Conservation (phyloP, 2,329 filamentous ascomycete species). For the Diaporthe ilicicola region DNA sequence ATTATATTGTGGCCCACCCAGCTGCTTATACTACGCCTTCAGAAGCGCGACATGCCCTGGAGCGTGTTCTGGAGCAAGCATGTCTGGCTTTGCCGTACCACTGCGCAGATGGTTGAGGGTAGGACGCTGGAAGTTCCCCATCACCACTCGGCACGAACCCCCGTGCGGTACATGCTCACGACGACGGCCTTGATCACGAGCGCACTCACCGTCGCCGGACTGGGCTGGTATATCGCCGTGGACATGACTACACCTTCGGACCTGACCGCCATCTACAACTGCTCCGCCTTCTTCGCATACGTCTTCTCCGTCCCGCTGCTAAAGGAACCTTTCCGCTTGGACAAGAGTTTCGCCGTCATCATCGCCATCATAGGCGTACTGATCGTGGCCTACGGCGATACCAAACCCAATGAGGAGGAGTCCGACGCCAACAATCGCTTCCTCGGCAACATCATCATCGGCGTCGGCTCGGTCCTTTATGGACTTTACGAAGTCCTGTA, state of each 20-base stretch:
- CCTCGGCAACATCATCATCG: conserved; percentile 91
- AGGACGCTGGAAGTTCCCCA: conserved; percentile 74
- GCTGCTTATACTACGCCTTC: conserved; percentile 79
- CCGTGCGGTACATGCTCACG: conserved; percentile 75
- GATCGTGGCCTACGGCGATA: conserved; percentile 93
- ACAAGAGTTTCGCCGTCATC: conserved; percentile 86
- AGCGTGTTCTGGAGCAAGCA: conserved; percentile 81
- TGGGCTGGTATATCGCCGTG: conserved; percentile 96
- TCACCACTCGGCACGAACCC: conserved; percentile 48
- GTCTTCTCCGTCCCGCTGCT: conserved; percentile 93
- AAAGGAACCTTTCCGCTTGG: conserved; percentile 81
- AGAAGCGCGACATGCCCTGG: conserved; percentile 83
- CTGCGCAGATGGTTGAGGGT: conserved; percentile 83
- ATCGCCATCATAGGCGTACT: conserved; percentile 91
- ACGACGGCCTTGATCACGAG: conserved; percentile 85
- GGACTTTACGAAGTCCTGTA: conserved; percentile 98
- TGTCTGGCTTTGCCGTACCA: conserved; percentile 58
- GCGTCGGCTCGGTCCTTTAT: conserved; percentile 88
- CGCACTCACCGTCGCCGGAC: conserved; percentile 86
- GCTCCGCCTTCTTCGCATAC: conserved; percentile 98
- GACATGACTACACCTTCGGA: conserved; percentile 92
- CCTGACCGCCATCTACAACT: conserved; percentile 98
- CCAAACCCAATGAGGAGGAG: conserved; percentile 46
- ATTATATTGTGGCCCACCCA: conserved; percentile 86
- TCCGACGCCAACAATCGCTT: conserved; percentile 70